Evolutionary conservation across 768 basidiomycete species (phyloP).

Genomic region (Lentinula edodes): DNA sequence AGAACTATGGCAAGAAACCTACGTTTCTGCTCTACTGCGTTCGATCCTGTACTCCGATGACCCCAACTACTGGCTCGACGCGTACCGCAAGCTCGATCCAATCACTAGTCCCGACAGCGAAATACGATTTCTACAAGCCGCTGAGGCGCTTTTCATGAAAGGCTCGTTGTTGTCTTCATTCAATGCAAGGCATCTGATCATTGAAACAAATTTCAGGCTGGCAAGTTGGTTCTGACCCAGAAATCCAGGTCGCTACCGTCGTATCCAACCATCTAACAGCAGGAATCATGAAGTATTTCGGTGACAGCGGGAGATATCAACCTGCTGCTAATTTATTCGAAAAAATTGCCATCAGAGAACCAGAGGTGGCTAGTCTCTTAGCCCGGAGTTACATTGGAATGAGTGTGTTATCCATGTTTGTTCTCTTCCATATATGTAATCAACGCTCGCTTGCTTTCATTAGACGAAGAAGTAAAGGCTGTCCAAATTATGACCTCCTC

Average conservation of each 20-base stretch:
- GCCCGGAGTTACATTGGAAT: conserved; percentile 93
- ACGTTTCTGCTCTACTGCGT: conserved; percentile 86
- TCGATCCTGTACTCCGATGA: conserved; percentile 96
- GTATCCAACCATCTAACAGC: conserved; percentile 96
- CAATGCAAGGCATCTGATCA: background rate
- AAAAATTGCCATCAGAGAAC: conserved; percentile 78
- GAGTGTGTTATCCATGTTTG: conserved; percentile 55
- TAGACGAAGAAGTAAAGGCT: conserved; percentile 98
- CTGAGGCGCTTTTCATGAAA: conserved; percentile 84
- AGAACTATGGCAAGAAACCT: conserved; percentile 97
- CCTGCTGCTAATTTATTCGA: conserved; percentile 92
- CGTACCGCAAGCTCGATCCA: conserved; percentile 93
- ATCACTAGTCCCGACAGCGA: conserved; percentile 88
- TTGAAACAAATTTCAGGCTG: conserved; percentile 55
- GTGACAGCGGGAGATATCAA: conserved; percentile 82
- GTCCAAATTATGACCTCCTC: conserved; percentile 88
- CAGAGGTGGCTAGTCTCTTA: conserved; percentile 83
- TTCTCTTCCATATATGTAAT: background rate
- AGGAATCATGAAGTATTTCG: conserved; percentile 95
- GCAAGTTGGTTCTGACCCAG: conserved; percentile 98
- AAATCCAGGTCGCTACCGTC: conserved; percentile 95
- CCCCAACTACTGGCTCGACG: conserved; percentile 83
- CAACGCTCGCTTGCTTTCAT: background rate
- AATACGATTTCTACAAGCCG: conserved; percentile 82
- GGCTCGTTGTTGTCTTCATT: conserved; percentile 34